A percentile compares a stretch with the other conserved stretches of the same genome.
Conservation (phyloP, 305 asterid genomes). For the Andrographis paniculata region DNA sequence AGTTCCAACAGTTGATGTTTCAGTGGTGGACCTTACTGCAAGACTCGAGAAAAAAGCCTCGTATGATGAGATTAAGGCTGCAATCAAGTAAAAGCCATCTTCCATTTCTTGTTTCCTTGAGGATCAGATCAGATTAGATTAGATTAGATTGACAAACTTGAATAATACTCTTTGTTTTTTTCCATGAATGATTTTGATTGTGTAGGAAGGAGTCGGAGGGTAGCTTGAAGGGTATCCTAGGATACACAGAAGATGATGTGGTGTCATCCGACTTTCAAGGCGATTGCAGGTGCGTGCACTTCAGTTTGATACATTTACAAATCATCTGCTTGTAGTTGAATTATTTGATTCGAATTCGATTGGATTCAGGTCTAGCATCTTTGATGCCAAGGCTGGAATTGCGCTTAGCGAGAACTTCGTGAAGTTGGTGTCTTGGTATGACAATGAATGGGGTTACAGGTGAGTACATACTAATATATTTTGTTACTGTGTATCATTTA, state of each 20-base stretch:
- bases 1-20: constrained; percentile 46
- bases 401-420: constrained; percentile 65
- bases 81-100: constrained; percentile 27
- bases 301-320: no score
- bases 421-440: constrained; percentile 77
- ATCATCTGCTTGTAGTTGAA: no score
- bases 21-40: constrained; percentile 42
- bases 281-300: constrained; percentile 55
- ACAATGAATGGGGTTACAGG: constrained; percentile 93
- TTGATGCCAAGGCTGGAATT: constrained; percentile 82
- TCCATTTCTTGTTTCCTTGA: not conserved
- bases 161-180: no score
- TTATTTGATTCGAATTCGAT: no score
- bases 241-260: constrained; percentile 79
- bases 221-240: constrained; percentile 63
- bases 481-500: no score
- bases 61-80: constrained; percentile 44
- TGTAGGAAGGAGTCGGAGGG: constrained; percentile 57
- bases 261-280: constrained; percentile 70
- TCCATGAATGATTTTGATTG: not conserved
- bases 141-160: no score
- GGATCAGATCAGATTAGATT: no score
- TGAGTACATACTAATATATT: constrained; percentile 16
- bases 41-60: constrained; percentile 45
- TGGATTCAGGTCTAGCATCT: constrained; percentile 63